Conservation (phyloP, 208 protist species). For the Trypanosoma congolense region DNA sequence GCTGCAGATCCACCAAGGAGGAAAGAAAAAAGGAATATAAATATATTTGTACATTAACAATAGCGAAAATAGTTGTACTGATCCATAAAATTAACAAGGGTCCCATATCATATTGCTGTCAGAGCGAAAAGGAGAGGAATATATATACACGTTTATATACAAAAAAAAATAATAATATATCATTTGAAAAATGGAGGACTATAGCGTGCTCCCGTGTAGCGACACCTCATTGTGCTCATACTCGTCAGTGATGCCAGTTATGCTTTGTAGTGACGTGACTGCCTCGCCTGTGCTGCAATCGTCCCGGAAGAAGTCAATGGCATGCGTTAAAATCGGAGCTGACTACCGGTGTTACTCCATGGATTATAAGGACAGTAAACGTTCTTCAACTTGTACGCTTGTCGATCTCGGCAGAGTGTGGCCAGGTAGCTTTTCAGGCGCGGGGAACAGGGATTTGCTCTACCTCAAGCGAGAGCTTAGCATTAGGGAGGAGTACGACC, state of each 20-base stretch:
- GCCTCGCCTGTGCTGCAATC: neutral
- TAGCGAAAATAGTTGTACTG: no score
- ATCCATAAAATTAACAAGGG: no score
- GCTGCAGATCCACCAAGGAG: no score
- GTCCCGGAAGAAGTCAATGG: neutral
- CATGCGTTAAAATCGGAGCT: neutral
- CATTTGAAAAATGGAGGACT: slow-evolving; percentile 14
- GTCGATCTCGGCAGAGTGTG: neutral
- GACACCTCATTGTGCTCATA: slow-evolving; percentile 31
- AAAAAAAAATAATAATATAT: no score
- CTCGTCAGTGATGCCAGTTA: slow-evolving; percentile 53
- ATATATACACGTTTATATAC: no score
- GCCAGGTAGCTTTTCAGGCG: neutral
- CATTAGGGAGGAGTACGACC: slow-evolving; percentile 58
- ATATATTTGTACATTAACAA: no score
- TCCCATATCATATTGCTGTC: no score
- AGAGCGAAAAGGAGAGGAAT: no score
- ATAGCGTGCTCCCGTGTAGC: neutral
- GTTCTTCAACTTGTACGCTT: neutral
- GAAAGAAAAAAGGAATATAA: no score
- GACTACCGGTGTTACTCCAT: neutral
- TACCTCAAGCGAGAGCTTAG: slow-evolving; percentile 63
- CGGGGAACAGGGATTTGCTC: slow-evolving; percentile 34
- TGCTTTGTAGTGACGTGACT: slow-evolving; percentile 19
- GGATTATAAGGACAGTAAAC: neutral